Evolutionary conservation across 1,284 basidiomycete genomes (phyloP).

Genomic region (Ganoderma boninense): DNA sequence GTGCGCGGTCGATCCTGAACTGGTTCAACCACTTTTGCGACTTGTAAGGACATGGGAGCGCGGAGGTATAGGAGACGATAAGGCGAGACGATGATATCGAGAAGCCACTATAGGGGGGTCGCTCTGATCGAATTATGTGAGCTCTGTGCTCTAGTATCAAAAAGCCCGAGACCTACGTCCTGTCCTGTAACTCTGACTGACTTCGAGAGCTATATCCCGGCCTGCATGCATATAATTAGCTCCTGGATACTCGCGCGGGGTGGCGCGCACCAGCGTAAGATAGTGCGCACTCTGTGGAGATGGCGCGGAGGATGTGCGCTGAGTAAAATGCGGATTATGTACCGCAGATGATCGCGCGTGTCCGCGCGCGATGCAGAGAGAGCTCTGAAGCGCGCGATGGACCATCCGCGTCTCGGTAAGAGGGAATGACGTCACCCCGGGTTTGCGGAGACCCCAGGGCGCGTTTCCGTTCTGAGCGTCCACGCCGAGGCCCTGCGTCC

Average conservation of each 20-base stretch:
- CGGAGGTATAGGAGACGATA: too few relatives aligned
- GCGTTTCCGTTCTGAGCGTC: neutral
- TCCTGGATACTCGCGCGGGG: too few relatives aligned
- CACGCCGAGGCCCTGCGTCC: neutral
- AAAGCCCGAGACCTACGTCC: neutral
- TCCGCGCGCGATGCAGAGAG: neutral
- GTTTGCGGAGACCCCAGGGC: neutral
- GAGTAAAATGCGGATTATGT: neutral
- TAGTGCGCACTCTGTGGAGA: neutral
- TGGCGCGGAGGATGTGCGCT: neutral
- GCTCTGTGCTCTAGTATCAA: neutral
- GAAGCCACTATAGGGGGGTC: neutral
- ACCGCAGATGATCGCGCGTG: neutral
- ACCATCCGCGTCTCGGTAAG: neutral
- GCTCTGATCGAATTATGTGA: neutral
- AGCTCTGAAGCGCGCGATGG: neutral
- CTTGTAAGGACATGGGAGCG: neutral
- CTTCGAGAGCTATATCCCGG: neutral
- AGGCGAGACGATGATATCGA: neutral
- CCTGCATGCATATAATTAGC: neutral
- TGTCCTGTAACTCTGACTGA: neutral
- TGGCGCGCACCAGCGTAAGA: neutral
- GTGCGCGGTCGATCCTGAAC: conserved; percentile 50
- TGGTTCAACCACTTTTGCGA: conserved; percentile 29
- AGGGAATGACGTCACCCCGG: conserved; percentile 23